Evolutionary conservation across 495 filamentous ascomycete species (phyloP).

Genomic region (Tuber aestivum): DNA sequence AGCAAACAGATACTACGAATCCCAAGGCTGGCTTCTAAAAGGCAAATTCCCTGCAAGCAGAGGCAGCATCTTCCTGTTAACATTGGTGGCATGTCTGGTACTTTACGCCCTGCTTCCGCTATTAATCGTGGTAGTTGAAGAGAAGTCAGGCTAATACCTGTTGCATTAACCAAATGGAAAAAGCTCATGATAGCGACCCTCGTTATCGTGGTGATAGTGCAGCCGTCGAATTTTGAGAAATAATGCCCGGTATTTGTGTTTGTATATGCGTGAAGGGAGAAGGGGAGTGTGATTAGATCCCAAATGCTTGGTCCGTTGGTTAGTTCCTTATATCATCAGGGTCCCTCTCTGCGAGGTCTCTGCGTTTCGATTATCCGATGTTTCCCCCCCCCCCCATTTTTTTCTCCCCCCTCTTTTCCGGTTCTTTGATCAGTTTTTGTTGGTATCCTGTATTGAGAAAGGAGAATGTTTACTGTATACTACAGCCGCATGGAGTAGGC

Average conservation of each 20-base stretch:
- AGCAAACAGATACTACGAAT: conserved; percentile 50
- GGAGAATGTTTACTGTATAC: not conserved
- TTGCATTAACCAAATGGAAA: conserved; percentile 28
- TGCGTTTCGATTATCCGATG: not conserved
- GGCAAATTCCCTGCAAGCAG: conserved; percentile 92
- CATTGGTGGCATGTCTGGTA: conserved; percentile 55
- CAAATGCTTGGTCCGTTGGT: not conserved
- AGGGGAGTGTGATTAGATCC: not conserved
- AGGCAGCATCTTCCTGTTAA: conserved; percentile 74
- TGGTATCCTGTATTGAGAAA: not conserved
- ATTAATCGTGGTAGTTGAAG: conserved; percentile 1
- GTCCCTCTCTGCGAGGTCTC: not conserved
- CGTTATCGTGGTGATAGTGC: conserved; percentile 63
- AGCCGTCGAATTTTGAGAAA: conserved; percentile 51
- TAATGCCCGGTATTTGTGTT: conserved; percentile 9
- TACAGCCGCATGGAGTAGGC: not conserved
- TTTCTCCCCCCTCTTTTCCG: not conserved
- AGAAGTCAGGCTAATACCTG: conserved; percentile 56
- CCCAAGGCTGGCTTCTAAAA: conserved; percentile 79
- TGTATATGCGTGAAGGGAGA: conserved; percentile 8
- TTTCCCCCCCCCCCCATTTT: not conserved
- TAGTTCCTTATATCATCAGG: not conserved
- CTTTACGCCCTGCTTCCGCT: not conserved
- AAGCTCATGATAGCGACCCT: conserved; percentile 66
- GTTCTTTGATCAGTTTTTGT: not conserved